These are phyloP conservation scores for Amborella trichopoda DNA, from an alignment of 164 flowering plant genomes.

Conservation along the genomic window DNA sequence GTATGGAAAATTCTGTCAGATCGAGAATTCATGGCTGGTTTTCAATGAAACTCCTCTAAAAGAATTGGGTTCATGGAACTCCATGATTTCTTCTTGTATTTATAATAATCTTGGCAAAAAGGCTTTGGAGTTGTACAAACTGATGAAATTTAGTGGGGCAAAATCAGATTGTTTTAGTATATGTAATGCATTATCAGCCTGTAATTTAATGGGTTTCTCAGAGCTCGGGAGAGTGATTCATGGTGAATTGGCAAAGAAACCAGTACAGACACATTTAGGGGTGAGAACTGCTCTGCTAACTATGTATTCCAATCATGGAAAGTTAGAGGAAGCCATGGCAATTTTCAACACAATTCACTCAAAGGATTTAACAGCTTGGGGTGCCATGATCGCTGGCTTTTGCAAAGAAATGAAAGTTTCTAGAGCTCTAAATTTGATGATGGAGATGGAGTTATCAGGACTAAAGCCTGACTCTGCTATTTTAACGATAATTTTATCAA, in stretches of 20 bases:
- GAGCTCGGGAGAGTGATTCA: conserved; percentile 39
- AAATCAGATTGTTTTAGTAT: conserved; percentile 26
- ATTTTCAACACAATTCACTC: conserved; percentile 24
- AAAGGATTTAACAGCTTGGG: conserved; percentile 39
- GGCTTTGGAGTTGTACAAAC: conserved; percentile 24
- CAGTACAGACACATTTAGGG: conserved; percentile 18
- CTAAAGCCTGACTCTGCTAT: conserved; percentile 33
- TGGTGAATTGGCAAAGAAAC: conserved; percentile 35
- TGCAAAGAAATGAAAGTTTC: conserved; percentile 23
- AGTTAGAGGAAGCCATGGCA: conserved; percentile 21
- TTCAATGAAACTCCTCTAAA: conserved; percentile 17
- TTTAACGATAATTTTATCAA: conserved; percentile 24
- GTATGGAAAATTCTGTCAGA: conserved; percentile 31
- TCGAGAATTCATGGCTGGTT: conserved; percentile 23
- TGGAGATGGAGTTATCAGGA: conserved; percentile 19
- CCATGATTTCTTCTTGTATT: conserved; percentile 38
- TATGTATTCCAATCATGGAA: conserved; percentile 40
- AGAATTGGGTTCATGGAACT: conserved; percentile 39
- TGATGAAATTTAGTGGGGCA: conserved; percentile 18
- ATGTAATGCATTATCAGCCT: conserved; percentile 28
- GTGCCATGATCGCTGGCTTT: conserved; percentile 42
- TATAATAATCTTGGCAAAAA: conserved; percentile 16
- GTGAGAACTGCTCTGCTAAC: conserved; percentile 40
- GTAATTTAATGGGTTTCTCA: conserved; percentile 17
- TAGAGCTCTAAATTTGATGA: conserved; percentile 26